Conservation (phyloP, 1,139 yeast species). For the Kodamaea derodonti region DNA sequence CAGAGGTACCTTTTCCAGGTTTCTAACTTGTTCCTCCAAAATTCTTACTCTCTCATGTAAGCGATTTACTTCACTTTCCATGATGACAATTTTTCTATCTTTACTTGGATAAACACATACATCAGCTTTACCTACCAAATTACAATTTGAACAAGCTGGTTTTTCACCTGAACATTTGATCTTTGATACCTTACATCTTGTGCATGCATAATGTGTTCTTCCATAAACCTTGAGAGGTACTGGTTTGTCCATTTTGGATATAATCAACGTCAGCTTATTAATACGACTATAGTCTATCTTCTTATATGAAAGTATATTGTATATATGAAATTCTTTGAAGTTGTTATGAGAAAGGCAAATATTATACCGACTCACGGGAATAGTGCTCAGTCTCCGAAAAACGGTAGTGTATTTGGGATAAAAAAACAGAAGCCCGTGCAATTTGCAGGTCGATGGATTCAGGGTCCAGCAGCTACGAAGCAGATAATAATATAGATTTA, state of each 20-base stretch:
- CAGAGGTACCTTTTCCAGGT: background rate
- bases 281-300: too few species aligned
- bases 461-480: background rate
- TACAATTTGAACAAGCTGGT: constrained; percentile 40
- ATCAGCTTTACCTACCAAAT: constrained; percentile 26
- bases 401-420: background rate
- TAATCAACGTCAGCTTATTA: too few species aligned
- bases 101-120: constrained; percentile 47
- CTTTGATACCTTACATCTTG: constrained; percentile 36
- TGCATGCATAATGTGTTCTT: constrained; percentile 40
- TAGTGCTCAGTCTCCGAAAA: background rate
- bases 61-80: constrained; percentile 47
- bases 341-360: too few species aligned
- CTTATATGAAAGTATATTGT: too few species aligned
- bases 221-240: constrained; percentile 41
- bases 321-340: too few species aligned
- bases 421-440: background rate
- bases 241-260: constrained; percentile 23
- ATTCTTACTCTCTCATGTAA: constrained; percentile 39
- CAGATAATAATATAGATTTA: too few species aligned
- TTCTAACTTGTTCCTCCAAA: constrained; percentile 21
- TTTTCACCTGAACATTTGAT: constrained; percentile 42
- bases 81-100: constrained; percentile 48
- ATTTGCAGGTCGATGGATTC: background rate
- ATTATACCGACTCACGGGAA: background rate